phyloP scores from a whole-genome alignment of 2,329 filamentous ascomycete species.

The Phoma sp. region DNA sequence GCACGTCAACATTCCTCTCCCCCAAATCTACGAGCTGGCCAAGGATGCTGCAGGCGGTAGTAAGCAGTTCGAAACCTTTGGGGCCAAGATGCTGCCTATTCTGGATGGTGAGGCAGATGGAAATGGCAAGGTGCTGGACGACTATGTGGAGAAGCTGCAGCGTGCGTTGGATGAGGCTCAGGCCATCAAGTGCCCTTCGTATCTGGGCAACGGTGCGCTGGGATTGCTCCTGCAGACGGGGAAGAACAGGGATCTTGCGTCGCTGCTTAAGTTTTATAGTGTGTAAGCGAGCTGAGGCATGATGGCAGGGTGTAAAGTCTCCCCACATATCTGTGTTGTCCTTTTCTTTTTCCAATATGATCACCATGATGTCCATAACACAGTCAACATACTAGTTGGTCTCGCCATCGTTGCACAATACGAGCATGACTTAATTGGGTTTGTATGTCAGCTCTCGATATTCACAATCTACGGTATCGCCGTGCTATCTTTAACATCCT shows the following conservation, averaged over 20 bases:
- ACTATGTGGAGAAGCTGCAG: slow-evolving; percentile 33
- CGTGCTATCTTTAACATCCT: no score
- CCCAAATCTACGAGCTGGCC: slow-evolving; percentile 45
- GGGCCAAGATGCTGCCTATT: slow-evolving; percentile 40
- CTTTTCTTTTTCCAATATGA: no score
- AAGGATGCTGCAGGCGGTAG: slow-evolving; percentile 48
- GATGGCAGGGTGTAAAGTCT: no score
- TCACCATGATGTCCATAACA: no score
- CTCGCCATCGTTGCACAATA: no score
- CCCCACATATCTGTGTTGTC: no score
- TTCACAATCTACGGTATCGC: no score
- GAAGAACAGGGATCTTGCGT: slow-evolving; percentile 25
- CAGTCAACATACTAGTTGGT: no score
- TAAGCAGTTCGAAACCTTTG: slow-evolving; percentile 41
- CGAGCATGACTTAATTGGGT: no score
- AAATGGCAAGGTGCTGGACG: slow-evolving; percentile 23
- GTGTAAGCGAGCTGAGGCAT: neutral
- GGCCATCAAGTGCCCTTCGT: slow-evolving; percentile 43
- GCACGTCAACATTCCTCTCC: slow-evolving; percentile 45
- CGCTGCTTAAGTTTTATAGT: slow-evolving; percentile 34
- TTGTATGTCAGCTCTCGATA: no score
- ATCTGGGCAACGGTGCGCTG: slow-evolving; percentile 42
- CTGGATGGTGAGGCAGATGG: slow-evolving; percentile 37
- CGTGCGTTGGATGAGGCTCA: slow-evolving; percentile 42
- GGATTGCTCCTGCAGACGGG: slow-evolving; percentile 39